phyloP scores from a whole-genome alignment of 225 moss, liverwort and hornwort species.

The Polytrichum formosum region DNA sequence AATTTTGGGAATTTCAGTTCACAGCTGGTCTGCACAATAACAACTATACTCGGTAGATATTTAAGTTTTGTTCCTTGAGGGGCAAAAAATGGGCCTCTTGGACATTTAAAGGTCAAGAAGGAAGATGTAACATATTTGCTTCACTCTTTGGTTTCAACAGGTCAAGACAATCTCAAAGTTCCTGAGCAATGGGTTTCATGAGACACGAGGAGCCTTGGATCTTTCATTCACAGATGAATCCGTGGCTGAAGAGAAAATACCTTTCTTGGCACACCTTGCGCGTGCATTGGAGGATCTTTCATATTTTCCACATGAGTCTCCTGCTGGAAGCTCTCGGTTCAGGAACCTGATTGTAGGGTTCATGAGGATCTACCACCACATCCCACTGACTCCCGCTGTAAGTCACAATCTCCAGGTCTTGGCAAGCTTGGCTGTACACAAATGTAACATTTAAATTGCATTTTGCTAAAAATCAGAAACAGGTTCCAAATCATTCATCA shows the following conservation, averaged over 20 bases:
- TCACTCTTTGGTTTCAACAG: conserved; percentile 23
- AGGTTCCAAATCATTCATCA: too few species aligned
- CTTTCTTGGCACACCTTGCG: conserved; percentile 97
- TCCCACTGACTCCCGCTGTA: conserved; percentile 84
- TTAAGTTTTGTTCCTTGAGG: too few species aligned
- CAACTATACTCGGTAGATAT: too few species aligned
- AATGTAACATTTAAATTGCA: too few species aligned
- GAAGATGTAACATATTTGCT: too few species aligned
- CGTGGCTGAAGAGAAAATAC: conserved; percentile 91
- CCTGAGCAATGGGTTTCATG: conserved; percentile 73
- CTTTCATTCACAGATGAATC: conserved; percentile 81
- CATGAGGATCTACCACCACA: conserved; percentile 87
- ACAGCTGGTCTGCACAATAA: too few species aligned
- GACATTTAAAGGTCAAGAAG: too few species aligned
- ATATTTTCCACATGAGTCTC: conserved; percentile 77
- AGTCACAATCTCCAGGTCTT: conserved; percentile 11
- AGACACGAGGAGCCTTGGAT: conserved; percentile 89
- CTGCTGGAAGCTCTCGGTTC: conserved; percentile 76
- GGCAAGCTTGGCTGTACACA: neutral
- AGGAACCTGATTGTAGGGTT: conserved; percentile 82
- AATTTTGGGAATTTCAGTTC: too few species aligned
- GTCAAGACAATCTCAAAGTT: conserved; percentile 95
- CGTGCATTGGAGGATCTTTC: conserved; percentile 63
- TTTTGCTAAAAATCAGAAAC: too few species aligned
- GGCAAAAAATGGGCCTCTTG: too few species aligned